phyloP scores from a whole-genome alignment of 129 eudicot genomes.

The Flaveria linearis region DNA sequence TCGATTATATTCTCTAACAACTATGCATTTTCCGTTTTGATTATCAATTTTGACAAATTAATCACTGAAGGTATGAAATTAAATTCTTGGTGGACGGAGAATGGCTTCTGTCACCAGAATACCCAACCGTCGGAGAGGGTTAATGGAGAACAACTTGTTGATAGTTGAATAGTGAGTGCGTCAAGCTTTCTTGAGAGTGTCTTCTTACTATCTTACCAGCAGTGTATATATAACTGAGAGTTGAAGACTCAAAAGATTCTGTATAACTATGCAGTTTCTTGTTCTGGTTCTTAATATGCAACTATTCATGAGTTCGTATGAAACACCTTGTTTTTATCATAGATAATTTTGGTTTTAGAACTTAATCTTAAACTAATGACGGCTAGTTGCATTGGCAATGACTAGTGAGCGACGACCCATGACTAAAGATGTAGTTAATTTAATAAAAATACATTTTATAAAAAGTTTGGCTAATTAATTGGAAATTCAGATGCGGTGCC shows the following conservation, averaged over 20 bases:
- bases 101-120: constrained; percentile 76
- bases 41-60: background rate
- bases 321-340: background rate
- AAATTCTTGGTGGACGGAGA: constrained; percentile 96
- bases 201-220: constrained; percentile 5
- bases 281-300: background rate
- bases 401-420: no score
- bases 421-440: no score
- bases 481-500: no score
- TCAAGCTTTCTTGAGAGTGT: background rate
- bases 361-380: no score
- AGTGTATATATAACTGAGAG: constrained; percentile 20
- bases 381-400: no score
- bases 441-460: no score
- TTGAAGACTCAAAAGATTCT: constrained; percentile 3
- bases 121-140: constrained; percentile 73
- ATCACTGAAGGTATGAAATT: constrained; percentile 73
- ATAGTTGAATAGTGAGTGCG: constrained; percentile 48
- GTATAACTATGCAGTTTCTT: background rate
- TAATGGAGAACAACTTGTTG: constrained; percentile 77
- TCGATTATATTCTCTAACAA: background rate
- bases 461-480: no score
- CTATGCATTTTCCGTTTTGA: background rate
- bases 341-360: no score
- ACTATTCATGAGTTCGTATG: background rate